Conservation (phyloP, 129 eudicot species). For the Saussurea involucrata region DNA sequence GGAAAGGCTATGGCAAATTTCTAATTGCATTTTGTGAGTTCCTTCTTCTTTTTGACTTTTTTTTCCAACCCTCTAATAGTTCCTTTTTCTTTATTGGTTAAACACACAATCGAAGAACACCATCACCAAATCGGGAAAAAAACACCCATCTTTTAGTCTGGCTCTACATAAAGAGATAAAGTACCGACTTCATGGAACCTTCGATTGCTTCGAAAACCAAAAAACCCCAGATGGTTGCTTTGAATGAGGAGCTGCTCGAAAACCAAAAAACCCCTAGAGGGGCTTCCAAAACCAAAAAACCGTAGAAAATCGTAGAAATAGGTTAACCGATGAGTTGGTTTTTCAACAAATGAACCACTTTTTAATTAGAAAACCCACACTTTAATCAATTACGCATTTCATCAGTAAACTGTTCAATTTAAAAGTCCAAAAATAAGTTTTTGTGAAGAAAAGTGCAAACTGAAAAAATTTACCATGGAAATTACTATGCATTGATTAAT, state of each 20-base stretch:
- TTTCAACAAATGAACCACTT: background rate
- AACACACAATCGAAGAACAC: no score
- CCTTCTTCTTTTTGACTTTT: background rate
- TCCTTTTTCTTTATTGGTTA: no score
- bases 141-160: no score
- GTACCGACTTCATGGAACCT: no score
- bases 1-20: slow-evolving; percentile 98
- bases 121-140: no score
- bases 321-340: background rate
- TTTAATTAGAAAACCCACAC: background rate
- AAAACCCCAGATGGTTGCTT: no score
- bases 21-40: slow-evolving; percentile 89
- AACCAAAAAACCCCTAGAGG: no score
- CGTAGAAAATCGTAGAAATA: background rate
- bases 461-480: background rate
- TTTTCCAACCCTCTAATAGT: background rate
- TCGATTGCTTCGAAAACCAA: no score
- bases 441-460: background rate
- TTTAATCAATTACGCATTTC: background rate
- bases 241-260: no score
- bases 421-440: background rate
- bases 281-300: no score
- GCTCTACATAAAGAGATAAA: no score
- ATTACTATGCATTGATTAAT: background rate
- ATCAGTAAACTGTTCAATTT: background rate